Conservation (phyloP, 495 filamentous ascomycete genomes). For the Talaromyces adpressus region DNA sequence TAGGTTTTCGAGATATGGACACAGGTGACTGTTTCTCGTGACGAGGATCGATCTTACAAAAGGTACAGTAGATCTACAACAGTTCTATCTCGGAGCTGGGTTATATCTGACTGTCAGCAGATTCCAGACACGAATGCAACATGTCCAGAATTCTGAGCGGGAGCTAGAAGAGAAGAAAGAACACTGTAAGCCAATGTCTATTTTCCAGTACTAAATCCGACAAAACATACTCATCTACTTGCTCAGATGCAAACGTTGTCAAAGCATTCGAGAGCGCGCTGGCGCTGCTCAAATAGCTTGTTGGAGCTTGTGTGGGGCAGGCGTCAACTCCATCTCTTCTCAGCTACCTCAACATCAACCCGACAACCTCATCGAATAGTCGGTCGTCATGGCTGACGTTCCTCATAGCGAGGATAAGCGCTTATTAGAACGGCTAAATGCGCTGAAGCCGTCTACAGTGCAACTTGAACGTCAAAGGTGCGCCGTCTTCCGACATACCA, state of each 20-base stretch:
- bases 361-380: background rate
- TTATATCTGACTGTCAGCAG: slow-evolving; percentile 25
- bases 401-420: slow-evolving; percentile 2
- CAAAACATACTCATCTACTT: slow-evolving; percentile 2
- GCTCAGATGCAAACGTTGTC: slow-evolving; percentile 64
- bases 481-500: background rate
- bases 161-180: slow-evolving; percentile 61
- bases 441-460: slow-evolving; percentile 9
- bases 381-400: background rate
- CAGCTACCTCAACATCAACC: background rate
- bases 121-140: slow-evolving; percentile 67
- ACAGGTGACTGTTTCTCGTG: slow-evolving; percentile 53
- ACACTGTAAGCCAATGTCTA: slow-evolving; percentile 51
- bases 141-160: slow-evolving; percentile 63
- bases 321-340: background rate
- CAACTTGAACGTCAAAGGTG: slow-evolving; percentile 7
- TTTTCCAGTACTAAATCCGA: background rate
- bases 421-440: slow-evolving; percentile 9
- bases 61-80: slow-evolving; percentile 31
- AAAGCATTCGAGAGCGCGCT: slow-evolving; percentile 75
- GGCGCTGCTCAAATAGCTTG: slow-evolving; percentile 48
- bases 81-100: background rate
- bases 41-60: slow-evolving; percentile 64
- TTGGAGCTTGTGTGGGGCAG: slow-evolving; percentile 17
- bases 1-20: slow-evolving; percentile 70